Evolutionary conservation across 345 rosid species (phyloP), one percentile per base, ranked within the genome.

Genomic region (Populus simonii): DNA sequence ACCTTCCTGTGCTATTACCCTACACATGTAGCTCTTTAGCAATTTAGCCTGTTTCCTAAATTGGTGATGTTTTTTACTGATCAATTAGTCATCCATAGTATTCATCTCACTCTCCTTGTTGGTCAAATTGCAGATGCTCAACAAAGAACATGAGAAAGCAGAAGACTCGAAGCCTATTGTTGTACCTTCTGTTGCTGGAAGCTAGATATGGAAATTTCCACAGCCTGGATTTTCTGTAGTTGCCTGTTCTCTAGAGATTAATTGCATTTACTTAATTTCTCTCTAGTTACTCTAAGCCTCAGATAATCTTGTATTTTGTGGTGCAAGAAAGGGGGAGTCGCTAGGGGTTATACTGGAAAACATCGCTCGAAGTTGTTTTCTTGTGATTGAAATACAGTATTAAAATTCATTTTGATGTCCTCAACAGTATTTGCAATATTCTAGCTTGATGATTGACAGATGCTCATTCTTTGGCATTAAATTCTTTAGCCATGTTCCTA

Each of bases 141-240:
- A 95, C 88, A 92, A 91, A 84, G 99, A 95, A 79, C 99, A 93
- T n/a, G 97, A 91, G 68, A 93, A 92, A 70, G 90, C 92, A 0
- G 98, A 93, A 80, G 98, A 95, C 81, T 85, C 89, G 5, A 91
- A 91, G 82, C 88, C 94, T 9, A 86, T 89, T 67, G 74, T 90
- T 15, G 87, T 88, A 47, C 88, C 90, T 3, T 77, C 88, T 75
- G 81, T 85, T 47, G 76, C 80, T 47, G 88, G 85, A 79, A 86
- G 89, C 86, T 85, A 86, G 83, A 63, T 27, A 12, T 20, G 53
- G 65, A 8, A 39, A 49, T 49, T 66, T 49, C 27, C 33, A n/a
- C 38, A 7, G 35, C 45, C 62, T 66, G 72, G 5, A 38, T 33
- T 41, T 41, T 41, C 45, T 41, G 45, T 25, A 4, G 55, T 57